Evolutionary conservation across 306 rosid genomes (phyloP), one percentile per base, ranked within the genome.

Genomic region (Clitoria ternatea): DNA sequence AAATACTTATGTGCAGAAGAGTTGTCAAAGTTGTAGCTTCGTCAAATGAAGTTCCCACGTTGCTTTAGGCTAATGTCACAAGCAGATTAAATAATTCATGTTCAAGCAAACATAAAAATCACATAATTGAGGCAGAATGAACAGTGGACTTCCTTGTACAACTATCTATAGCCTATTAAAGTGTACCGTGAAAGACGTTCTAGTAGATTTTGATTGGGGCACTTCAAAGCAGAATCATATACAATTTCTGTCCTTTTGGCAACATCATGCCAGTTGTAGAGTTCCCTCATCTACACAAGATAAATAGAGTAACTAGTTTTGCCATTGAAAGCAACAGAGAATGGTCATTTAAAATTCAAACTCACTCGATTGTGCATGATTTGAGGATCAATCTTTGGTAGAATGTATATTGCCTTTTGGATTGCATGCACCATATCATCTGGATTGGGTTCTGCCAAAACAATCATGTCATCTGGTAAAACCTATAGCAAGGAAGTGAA

Each of bases 181-280:
- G 18, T 62, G 19, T 82, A 90, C 97, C 92, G 69, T 32, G 92
- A 88, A 69, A 88, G 87, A 39, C 85, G 75, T 53, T 73, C 81
- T 6, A 78, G 77, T 35, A 91, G 92, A 80, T 62, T 80, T 83
- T 81, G 96, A 66, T 69, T 63, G 5, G 86, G 33, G 84, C 85
- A 86, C 36, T 78, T 81, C 70, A 80, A 19, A 36, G 97, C 96
- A 63, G 85, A 79, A 48, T 85, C 90, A 48, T 88, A 88, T 49
- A 91, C 96, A 66, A 91, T 91, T 85, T 85, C 87, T 1, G 97
- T 91, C 79, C 91, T 72, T 57, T 73, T 85, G 1, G 92, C 96
- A 63, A 91, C 96, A 71, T 91, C 96, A 74, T 86, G 92, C 92
- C 97, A 91, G 80, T 80, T 82, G 81, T 88, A 91, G 24, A 91